Evolutionary conservation across 1,284 basidiomycete genomes (phyloP).

Genomic region (Pisolithus thermaeus): DNA sequence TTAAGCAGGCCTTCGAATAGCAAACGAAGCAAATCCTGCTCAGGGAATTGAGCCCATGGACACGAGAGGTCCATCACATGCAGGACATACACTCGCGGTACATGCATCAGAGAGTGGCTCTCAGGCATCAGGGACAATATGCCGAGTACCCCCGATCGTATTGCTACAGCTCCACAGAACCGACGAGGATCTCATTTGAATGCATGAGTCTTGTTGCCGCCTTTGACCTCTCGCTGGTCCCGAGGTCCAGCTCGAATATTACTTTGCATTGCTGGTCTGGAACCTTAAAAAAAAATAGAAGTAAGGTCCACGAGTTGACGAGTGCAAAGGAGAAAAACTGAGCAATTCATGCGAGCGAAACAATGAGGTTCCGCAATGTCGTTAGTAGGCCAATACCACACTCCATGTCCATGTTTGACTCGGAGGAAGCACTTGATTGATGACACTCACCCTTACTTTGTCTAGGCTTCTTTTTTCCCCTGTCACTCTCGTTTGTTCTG

Average conservation of each 20-base stretch:
- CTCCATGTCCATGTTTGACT: background rate
- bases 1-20: constrained; percentile 12
- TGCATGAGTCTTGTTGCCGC: constrained; percentile 66
- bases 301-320: constrained; percentile 6
- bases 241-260: constrained; percentile 64
- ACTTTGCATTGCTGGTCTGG: constrained; percentile 41
- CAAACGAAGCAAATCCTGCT: constrained; percentile 18
- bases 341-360: background rate
- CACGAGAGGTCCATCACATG: background rate
- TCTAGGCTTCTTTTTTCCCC: constrained; percentile 46
- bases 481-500: constrained; percentile 25
- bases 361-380: background rate
- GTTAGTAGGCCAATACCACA: background rate
- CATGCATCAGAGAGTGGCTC: background rate
- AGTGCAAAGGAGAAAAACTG: background rate
- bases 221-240: constrained; percentile 60
- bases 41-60: constrained; percentile 11
- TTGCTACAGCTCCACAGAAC: constrained; percentile 3
- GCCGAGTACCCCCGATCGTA: background rate
- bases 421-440: background rate
- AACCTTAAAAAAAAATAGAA: constrained; percentile 23
- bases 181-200: constrained; percentile 43
- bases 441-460: constrained; percentile 42
- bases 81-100: background rate
- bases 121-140: constrained; percentile 4